phyloP scores from a whole-genome alignment of 2,329 filamentous ascomycete genomes.

The Berkeleyomyces basicola region DNA sequence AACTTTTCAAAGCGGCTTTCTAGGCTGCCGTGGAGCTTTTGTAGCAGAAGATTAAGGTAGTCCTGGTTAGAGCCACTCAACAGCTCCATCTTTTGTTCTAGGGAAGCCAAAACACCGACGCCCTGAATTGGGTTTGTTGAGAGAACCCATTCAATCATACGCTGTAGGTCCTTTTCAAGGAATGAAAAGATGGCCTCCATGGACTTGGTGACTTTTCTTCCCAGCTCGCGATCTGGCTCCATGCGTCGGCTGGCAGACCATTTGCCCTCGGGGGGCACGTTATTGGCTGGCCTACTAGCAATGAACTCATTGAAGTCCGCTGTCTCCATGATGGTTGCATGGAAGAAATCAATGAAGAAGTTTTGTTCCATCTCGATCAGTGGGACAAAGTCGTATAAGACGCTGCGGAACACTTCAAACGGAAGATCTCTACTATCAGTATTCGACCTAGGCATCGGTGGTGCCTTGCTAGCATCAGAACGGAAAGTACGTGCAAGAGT shows the following conservation, averaged over 20 bases:
- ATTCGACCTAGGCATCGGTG: slow-evolving; percentile 20
- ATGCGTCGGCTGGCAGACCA: slow-evolving; percentile 33
- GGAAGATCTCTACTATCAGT: slow-evolving; percentile 52
- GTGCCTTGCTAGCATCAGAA: slow-evolving; percentile 44
- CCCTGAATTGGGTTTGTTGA: slow-evolving; percentile 71
- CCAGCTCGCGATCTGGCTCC: slow-evolving; percentile 76
- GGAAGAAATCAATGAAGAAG: slow-evolving; percentile 93
- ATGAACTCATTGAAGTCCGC: slow-evolving; percentile 74
- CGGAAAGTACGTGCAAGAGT: slow-evolving; percentile 62
- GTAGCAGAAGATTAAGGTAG: slow-evolving; percentile 62
- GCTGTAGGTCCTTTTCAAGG: slow-evolving; percentile 61
- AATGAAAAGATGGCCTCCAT: slow-evolving; percentile 85
- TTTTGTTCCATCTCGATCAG: slow-evolving; percentile 89
- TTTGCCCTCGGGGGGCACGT: slow-evolving; percentile 13
- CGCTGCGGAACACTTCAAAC: slow-evolving; percentile 65
- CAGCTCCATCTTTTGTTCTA: slow-evolving; percentile 64
- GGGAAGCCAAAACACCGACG: slow-evolving; percentile 63
- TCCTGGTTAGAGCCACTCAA: slow-evolving; percentile 87
- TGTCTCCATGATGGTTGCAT: slow-evolving; percentile 69
- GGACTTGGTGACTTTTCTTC: slow-evolving; percentile 64
- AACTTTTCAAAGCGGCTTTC: slow-evolving; percentile 70
- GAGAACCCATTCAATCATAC: slow-evolving; percentile 69
- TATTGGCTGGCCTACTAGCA: slow-evolving; percentile 23
- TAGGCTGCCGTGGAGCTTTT: slow-evolving; percentile 61
- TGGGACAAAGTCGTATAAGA: slow-evolving; percentile 66